Conservation (phyloP, 768 basidiomycete species). For the Naganishia antarctica region DNA sequence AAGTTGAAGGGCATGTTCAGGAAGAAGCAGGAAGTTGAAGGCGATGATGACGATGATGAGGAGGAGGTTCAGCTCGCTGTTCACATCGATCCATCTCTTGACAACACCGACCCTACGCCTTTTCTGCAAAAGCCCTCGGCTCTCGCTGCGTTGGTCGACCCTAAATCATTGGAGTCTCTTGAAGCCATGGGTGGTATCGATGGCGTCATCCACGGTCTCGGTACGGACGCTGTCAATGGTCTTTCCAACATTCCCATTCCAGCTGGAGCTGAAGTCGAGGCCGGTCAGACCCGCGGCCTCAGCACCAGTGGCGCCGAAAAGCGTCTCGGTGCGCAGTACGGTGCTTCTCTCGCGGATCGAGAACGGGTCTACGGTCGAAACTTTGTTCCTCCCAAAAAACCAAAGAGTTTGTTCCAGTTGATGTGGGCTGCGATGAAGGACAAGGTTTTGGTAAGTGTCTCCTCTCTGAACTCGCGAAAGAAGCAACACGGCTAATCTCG, state of each 20-base stretch:
- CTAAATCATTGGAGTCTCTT: slow-evolving; percentile 69
- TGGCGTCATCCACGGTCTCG: slow-evolving; percentile 67
- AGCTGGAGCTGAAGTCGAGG: slow-evolving; percentile 26
- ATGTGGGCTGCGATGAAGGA: slow-evolving; percentile 87
- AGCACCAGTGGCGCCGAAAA: background rate
- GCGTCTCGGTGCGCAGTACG: slow-evolving; percentile 40
- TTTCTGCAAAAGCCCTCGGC: slow-evolving; percentile 68
- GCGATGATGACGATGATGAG: slow-evolving; percentile 17
- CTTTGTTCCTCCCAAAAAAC: slow-evolving; percentile 63
- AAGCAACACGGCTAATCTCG: too few species aligned
- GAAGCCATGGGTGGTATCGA: slow-evolving; percentile 65
- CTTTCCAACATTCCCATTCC: slow-evolving; percentile 34
- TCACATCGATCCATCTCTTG: slow-evolving; percentile 47
- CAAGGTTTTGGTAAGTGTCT: slow-evolving; percentile 69
- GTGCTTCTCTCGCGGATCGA: slow-evolving; percentile 60
- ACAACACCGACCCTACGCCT: slow-evolving; percentile 60
- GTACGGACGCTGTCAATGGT: slow-evolving; percentile 56
- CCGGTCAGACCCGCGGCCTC: background rate
- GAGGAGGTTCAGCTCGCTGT: slow-evolving; percentile 1
- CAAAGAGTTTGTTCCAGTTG: slow-evolving; percentile 65
- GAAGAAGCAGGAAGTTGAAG: slow-evolving; percentile 14
- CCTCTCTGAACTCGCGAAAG: background rate
- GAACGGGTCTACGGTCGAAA: slow-evolving; percentile 70
- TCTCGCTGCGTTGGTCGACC: slow-evolving; percentile 82
- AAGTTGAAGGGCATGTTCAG: slow-evolving; percentile 25